Base-by-base conservation (phyloP, 768 basidiomycete species). In the Hortiboletus campestris region DNA sequence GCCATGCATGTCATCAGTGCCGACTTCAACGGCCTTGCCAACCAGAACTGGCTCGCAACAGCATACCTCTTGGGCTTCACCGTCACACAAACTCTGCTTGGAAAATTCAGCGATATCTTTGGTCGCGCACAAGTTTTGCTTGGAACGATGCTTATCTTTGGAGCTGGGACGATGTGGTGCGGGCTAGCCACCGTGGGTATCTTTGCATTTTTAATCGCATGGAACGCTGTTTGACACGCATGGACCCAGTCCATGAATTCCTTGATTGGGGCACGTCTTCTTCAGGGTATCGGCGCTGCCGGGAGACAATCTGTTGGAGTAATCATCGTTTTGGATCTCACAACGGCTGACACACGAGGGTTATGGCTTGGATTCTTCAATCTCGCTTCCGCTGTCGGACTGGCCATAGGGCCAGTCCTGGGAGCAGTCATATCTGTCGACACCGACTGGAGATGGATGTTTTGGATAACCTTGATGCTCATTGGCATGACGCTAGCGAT, bases 361-460 rank as follows among this genome's bases (percentile, higher is more conserved):
- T n/a, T 73, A 13, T 73, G 73, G 73, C 57, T 73, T 13, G 72
- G 72, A 3, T 73, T 70, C 59, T 72, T 72, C 58, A 73, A 67
- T 38, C 65, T 70, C 34, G 61, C 73, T 1, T 72, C 78, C 22
- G 72, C 77, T 28, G 50, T 75, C n/a, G 77, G 78, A n/a, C 66
- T 74, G 9, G 74, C 80, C 36, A 64, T 78, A 38, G 79, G 80
- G 1, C 80, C 79, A 3, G 70, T 80, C 13, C 57, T 81, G 6
- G 80, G 79, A 8, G 80, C 80, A 20, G 63, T 76, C 36, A 70
- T 80, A 47, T 73, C 78, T 5, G 74, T 77, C 58, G 69, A 78
- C 40, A 59, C 73, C 9, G 45, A 69, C 8, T 80, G 78, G 79
- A 64, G 78, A 58, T 80, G 78, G 78, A 62, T 75, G 44, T 79